Base-by-base conservation (phyloP, 192 early-diverging fungal genomes). In the Coemansia sp. region DNA sequence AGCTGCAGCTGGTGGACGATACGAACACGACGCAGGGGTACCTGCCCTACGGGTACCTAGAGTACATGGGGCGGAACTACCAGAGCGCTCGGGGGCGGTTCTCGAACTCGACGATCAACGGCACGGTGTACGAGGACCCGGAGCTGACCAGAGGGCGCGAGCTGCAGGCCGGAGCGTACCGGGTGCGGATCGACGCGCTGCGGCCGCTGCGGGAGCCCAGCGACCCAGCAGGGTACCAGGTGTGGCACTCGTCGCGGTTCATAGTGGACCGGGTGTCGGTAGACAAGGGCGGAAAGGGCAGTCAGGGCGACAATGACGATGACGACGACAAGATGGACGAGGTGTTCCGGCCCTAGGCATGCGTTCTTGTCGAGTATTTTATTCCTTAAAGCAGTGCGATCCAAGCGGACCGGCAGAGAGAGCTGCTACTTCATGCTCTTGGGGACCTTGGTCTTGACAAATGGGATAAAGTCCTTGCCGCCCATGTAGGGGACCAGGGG, bases 401-500 rank as follows among this genome's bases (percentile, higher is more conserved):
- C 18, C 18, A 39, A 28, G n/a, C 12, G 12, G 16, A 38, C 35
- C 37, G 22, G 37, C 17, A 11, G 6, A 44, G 14, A 31, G 12
- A 40, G 16, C 35, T 52, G 54, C 31, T 62, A 36, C 43, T 21
- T 56, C 67, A 70, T 63, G 38, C 51, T 17, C 60, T 71, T 64
- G 38, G 67, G 67, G 6, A 71, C 28, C 30, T 33, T 56, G 46
- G 59, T 56, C 34, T 38, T 67, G 23, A 64, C 51, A 49, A 54
- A 99, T 11, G 92, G 94, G 44, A 99, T 81, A 72, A 97, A 97
- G 47, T 85, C 84, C 37, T 81, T 78, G 32, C 90, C 90, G 38
- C 87, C 89, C 93, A 99, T 97, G 76, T 88, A 99, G 36, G 85
- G 88, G 9, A 90, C 69, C 62, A 99, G 77, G 3, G 82, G 80